Percentiles rank a stretch among this genome's conserved stretches.
Conservation (phyloP, 2,329 filamentous ascomycete species). For the Coniochaeta prunicola region DNA sequence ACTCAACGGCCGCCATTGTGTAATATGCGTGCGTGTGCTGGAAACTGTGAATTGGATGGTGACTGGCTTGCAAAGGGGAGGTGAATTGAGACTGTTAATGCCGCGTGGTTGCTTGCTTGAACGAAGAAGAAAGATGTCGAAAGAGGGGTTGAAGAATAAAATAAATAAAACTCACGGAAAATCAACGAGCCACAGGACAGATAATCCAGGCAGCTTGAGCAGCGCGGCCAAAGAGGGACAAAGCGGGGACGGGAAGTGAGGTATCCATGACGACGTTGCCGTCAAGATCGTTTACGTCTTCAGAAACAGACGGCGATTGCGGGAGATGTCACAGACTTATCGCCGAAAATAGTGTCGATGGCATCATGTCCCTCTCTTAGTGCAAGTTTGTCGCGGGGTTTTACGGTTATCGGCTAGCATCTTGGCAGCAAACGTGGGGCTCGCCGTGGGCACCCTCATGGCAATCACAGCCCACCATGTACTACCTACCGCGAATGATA, state of each 20-base stretch:
- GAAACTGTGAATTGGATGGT: background rate
- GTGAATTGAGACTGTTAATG: background rate
- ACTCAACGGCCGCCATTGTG: conserved; percentile 1
- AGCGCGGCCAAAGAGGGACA: background rate
- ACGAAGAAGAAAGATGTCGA: background rate
- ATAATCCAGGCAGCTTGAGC: background rate
- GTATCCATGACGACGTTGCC: background rate
- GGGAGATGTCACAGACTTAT: background rate
- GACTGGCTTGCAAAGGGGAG: background rate
- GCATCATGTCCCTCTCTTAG: background rate
- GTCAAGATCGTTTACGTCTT: no score
- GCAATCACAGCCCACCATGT: no score
- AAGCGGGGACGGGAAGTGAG: background rate
- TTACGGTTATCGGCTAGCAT: background rate
- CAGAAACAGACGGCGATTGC: no score
- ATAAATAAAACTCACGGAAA: background rate
- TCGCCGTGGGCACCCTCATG: background rate
- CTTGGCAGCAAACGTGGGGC: background rate
- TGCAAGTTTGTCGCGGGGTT: background rate
- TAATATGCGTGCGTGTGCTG: background rate
- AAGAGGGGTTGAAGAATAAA: background rate
- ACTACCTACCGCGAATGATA: no score
- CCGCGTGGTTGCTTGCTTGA: background rate
- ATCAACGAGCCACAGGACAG: background rate
- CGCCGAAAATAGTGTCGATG: background rate